Evolutionary conservation across 78 protist genomes (phyloP), one percentile per base, ranked within the genome.

Genomic region (Dictyostelium firmibasis): DNA sequence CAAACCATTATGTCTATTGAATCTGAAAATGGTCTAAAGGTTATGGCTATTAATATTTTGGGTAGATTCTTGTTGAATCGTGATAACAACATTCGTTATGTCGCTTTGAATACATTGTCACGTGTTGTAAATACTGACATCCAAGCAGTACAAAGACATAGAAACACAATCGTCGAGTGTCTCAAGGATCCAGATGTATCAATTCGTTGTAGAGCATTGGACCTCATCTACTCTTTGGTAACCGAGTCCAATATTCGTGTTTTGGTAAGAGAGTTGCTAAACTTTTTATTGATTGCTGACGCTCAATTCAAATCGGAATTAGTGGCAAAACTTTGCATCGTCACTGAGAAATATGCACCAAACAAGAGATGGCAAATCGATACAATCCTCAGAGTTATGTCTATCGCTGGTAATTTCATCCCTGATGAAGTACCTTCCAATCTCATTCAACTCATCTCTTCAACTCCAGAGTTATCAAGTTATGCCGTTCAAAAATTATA

Each of bases 171-270:
- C 41, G 98, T 99, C 8, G 99, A 99, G 33, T 99, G 99, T 91
- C 98, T 99, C 25, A 98, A 96, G 93, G 99, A 99, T 92, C 84
- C 96, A 10, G 99, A 99, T 89, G 84, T 98, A 43, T 97, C 99
- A 8, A 99, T 99, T 83, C 98, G 99, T 18, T 94, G 97, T n/a
- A 97, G 99, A 72, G 99, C 99, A 4, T 91, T 99, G 60, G 99
- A 98, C 78, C 96, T 99, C 20, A 85, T 97, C 16, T 98, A 97
- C 84, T 97, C 98, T 2, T 98, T 99, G 43, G 98, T 98, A 67
- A 98, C 98, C 91, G 97, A 96, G 77, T 35, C 81, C 62, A 97
- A 97, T 85, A 92, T 97, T 33, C 83, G 95, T 72, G 79, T 50
- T 23, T 78, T 98, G 43, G 97, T 92, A 62, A 85, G 85, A 62